A percentile compares a stretch with the other conserved stretches of the same genome.
phyloP scores from a whole-genome alignment of 2,329 filamentous ascomycete species.

The Penicillium decumbens region DNA sequence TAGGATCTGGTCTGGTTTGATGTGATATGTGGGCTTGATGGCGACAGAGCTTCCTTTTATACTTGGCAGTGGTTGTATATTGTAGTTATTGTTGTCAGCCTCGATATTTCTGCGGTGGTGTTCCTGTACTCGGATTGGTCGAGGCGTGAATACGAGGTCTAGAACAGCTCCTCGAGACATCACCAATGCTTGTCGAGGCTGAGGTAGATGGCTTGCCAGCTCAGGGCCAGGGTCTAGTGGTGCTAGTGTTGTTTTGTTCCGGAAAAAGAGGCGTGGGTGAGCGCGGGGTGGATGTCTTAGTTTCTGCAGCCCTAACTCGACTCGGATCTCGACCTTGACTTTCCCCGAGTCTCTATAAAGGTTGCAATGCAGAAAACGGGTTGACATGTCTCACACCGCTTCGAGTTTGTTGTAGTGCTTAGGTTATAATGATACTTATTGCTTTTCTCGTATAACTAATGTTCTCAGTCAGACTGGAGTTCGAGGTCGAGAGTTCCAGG shows the following conservation, averaged over 20 bases:
- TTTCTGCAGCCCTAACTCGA: too few species aligned
- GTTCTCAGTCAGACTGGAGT: neutral
- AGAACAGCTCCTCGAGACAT: conserved; percentile 16
- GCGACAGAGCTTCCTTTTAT: conserved; percentile 3
- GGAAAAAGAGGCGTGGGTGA: neutral
- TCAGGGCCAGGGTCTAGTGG: conserved; percentile 1
- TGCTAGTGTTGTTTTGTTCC: neutral
- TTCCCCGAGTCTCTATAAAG: conserved; percentile 2
- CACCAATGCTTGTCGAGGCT: conserved; percentile 12
- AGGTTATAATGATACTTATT: too few species aligned
- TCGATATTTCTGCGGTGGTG: neutral
- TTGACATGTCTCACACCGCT: conserved; percentile 7
- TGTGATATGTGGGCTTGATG: neutral
- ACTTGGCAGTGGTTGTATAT: neutral
- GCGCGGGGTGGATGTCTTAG: conserved; percentile 13
- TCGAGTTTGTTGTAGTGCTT: neutral
- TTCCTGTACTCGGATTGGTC: conserved; percentile 3
- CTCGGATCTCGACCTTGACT: conserved; percentile 3
- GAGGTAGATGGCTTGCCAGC: conserved; percentile 7
- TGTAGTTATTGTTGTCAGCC: neutral
- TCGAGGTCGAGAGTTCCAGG: neutral
- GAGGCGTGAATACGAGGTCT: conserved; percentile 26
- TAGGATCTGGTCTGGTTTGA: neutral
- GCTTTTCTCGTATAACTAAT: neutral
- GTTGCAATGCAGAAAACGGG: neutral